Base-by-base conservation (phyloP, 2,329 filamentous ascomycete species). In the Ramichloridium luteum region DNA sequence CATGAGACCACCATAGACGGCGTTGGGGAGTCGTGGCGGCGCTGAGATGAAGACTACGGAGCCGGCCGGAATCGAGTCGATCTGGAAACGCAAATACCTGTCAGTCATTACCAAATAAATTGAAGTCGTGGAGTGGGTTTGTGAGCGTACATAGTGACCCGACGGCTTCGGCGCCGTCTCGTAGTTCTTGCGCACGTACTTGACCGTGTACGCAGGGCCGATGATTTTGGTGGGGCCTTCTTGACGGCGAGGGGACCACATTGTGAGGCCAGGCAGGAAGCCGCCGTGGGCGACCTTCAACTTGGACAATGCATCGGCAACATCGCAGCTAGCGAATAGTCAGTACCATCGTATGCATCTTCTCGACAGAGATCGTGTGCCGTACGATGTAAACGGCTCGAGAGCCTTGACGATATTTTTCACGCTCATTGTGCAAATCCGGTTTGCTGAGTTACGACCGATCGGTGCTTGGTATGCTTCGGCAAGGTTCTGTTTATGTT, bases 1-100 rank as follows among this genome's bases (percentile, higher is more conserved):
- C 68, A 70, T 71, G 14, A 72, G 50, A 1, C 67, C 67, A 17
- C 68, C 68, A 41, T 69, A 72, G 26, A 67, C 61, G 27, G 66
- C 66, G 39, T 70, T 70, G 28, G 64, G 58, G 13, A 53, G 59
- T 23, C 47, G 48, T 1, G 55, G 48, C 4, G 66, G 67, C 26
- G 59, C 59, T 2, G 65, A 68, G 10, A 72, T 57, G 43, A 71
- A 70, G 12, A 70, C 40, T 0, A 70, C 60, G 1, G 62, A 55
- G 13, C 62, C 63, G 2, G 47, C 34, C 1, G 65, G 66, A 6
- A 70, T 56, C 1, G 51, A 48, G 44, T 71, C 66, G 39, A 71
- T 69, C 64, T 68, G 37, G 11, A 25, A 23, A 10, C n/a, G n/a
- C n/a, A n/a, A n/a, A n/a, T n/a, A n/a, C n/a, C n/a, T n/a, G n/a